These are phyloP conservation scores for Acidiella bohemica DNA, from an alignment of 495 filamentous ascomycete species.

Conservation along the genomic window DNA sequence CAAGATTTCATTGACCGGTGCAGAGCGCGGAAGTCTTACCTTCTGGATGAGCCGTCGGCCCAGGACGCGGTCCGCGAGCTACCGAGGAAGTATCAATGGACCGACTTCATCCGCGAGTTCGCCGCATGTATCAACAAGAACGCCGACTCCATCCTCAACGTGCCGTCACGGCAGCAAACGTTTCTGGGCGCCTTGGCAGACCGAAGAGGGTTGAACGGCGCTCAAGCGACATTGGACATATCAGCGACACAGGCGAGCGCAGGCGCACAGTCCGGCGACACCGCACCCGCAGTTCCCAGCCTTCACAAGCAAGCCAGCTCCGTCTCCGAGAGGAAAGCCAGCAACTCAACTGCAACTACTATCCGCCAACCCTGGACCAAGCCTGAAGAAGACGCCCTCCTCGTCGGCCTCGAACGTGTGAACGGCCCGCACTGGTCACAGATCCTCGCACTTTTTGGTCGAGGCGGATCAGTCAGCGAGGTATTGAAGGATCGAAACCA, in stretches of 20 bases:
- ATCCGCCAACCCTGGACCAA: conserved; percentile 79
- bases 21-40: conserved; percentile 49
- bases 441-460: conserved; percentile 78
- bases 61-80: conserved; percentile 48
- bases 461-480: conserved; percentile 67
- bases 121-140: conserved; percentile 65
- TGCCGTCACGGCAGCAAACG: conserved; percentile 7
- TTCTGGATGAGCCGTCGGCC: conserved; percentile 49
- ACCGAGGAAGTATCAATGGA: conserved; percentile 66
- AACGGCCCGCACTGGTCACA: conserved; percentile 94
- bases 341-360: conserved; percentile 50
- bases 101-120: conserved; percentile 61
- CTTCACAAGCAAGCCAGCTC: neutral
- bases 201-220: neutral
- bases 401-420: conserved; percentile 82
- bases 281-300: neutral
- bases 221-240: no score
- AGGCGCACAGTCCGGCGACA: neutral
- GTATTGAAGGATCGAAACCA: conserved; percentile 86
- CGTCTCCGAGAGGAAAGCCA: conserved; percentile 26
- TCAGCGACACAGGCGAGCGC: no score
- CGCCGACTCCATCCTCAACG: conserved; percentile 45
- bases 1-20: conserved; percentile 56
- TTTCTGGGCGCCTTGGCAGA: neutral
- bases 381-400: conserved; percentile 83